A percentile compares a stretch with the other conserved stretches of the same genome.
These are phyloP conservation scores for Neurospora sp. DNA, from an alignment of 495 filamentous ascomycete genomes.

Conservation along the genomic window DNA sequence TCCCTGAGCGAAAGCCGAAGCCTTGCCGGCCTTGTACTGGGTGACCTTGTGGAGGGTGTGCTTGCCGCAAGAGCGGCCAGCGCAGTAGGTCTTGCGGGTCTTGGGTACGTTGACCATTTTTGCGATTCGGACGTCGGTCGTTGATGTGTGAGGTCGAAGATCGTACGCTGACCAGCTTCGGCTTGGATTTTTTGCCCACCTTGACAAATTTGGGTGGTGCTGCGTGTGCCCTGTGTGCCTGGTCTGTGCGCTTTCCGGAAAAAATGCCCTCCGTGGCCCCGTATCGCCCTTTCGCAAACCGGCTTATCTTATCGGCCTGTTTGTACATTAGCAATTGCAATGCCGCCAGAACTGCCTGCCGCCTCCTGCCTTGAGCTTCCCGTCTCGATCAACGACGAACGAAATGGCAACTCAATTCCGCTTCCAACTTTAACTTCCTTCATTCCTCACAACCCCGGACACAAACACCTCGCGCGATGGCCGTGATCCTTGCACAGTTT, in stretches of 20 bases:
- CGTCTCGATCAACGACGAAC: neutral
- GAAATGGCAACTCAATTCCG: neutral
- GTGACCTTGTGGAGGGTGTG: conserved; percentile 92
- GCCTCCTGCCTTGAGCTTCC: neutral
- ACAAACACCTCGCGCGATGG: neutral
- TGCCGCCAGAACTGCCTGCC: neutral
- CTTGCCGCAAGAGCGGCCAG: conserved; percentile 88
- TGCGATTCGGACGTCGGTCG: conserved; percentile 21
- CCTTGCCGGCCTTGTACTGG: conserved; percentile 82
- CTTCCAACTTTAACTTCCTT: neutral
- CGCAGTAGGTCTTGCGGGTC: conserved; percentile 59
- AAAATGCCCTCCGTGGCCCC: neutral
- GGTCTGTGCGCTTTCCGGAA: neutral
- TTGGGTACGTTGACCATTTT: conserved; percentile 37
- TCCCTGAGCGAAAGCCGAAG: conserved; percentile 91
- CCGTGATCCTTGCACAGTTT: neutral
- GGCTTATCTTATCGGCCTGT: neutral
- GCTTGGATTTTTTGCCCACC: conserved; percentile 16
- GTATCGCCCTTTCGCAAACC: neutral
- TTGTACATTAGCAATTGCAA: neutral
- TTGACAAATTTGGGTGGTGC: conserved; percentile 24
- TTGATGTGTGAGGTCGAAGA: conserved; percentile 17
- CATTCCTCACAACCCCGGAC: neutral
- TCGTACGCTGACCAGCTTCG: conserved; percentile 18
- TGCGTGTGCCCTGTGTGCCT: conserved; percentile 14